Percentiles rank a stretch among this genome's conserved stretches.
These are phyloP conservation scores for Lactifluus volemus DNA, from an alignment of 768 basidiomycete genomes.

Conservation along the genomic window DNA sequence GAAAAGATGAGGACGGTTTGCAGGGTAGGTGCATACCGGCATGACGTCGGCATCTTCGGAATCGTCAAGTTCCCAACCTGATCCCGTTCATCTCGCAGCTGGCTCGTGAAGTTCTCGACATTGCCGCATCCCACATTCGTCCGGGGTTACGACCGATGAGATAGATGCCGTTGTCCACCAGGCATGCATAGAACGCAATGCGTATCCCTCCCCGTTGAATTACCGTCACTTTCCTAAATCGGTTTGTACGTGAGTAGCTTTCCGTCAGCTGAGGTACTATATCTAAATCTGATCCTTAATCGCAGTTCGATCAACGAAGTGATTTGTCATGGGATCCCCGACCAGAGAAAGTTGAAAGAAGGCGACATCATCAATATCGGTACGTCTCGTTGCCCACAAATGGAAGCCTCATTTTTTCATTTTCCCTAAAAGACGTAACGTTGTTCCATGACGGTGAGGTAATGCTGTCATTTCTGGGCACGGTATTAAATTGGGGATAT, in stretches of 20 bases:
- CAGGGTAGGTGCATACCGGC: conserved; percentile 39
- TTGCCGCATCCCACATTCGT: conserved; percentile 73
- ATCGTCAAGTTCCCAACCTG: conserved; percentile 7
- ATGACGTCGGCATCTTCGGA: not conserved
- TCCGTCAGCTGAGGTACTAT: not conserved
- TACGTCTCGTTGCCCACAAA: conserved; percentile 26
- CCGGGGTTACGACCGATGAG: conserved; percentile 95
- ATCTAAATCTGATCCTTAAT: not conserved
- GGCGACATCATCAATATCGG: conserved; percentile 97
- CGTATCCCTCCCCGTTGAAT: conserved; percentile 91
- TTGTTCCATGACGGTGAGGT: conserved; percentile 65
- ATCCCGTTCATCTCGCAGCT: conserved; percentile 40
- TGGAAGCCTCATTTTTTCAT: conserved; percentile 7
- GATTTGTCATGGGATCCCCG: conserved; percentile 96
- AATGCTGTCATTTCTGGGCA: conserved; percentile 1
- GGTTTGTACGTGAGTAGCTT: conserved; percentile 74
- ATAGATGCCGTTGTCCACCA: conserved; percentile 91
- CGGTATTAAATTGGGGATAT: not conserved
- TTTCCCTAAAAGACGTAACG: conserved; percentile 50
- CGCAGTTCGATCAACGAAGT: conserved; percentile 84
- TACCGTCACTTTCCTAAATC: conserved; percentile 93
- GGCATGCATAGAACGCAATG: conserved; percentile 79
- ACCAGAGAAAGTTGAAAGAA: conserved; percentile 71
- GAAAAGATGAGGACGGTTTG: conserved; percentile 86
- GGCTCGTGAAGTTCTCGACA: conserved; percentile 85